Conservation (phyloP, 1,139 yeast genomes). For the Protomyces inundatus region DNA sequence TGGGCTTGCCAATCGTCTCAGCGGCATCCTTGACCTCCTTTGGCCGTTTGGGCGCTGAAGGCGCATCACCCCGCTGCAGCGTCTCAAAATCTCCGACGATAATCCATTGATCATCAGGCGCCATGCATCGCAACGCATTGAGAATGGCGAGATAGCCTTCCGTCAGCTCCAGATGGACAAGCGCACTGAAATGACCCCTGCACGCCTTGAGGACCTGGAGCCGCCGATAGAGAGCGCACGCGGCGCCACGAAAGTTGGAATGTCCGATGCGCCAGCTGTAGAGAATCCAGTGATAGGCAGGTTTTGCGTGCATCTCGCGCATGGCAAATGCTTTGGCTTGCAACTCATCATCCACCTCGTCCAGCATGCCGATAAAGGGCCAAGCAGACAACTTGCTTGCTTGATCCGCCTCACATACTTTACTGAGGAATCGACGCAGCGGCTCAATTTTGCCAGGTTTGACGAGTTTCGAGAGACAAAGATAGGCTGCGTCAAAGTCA, state of each 20-base stretch:
- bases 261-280: constrained; percentile 26
- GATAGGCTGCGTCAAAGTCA: constrained; percentile 14
- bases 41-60: neutral
- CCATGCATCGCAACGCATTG: constrained; percentile 26
- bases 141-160: constrained; percentile 27
- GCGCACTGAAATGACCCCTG: constrained; percentile 7
- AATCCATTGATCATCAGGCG: constrained; percentile 26
- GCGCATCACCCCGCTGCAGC: neutral
- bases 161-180: constrained; percentile 25
- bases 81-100: constrained; percentile 13
- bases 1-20: neutral
- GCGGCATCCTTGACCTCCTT: neutral
- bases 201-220: constrained; percentile 16
- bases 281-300: constrained; percentile 27
- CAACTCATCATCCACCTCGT: constrained; percentile 24
- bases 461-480: neutral
- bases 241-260: constrained; percentile 27
- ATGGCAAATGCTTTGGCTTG: constrained; percentile 21
- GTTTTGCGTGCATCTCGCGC: constrained; percentile 24
- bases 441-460: constrained; percentile 16
- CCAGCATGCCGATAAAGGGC: constrained; percentile 26
- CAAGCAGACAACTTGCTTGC: constrained; percentile 3
- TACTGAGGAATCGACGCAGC: constrained; percentile 7
- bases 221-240: constrained; percentile 22
- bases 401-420: constrained; percentile 21